Evolutionary conservation across 331 rosid species (phyloP), one percentile per base, ranked within the genome.

Genomic region (Prunus yedoensis): DNA sequence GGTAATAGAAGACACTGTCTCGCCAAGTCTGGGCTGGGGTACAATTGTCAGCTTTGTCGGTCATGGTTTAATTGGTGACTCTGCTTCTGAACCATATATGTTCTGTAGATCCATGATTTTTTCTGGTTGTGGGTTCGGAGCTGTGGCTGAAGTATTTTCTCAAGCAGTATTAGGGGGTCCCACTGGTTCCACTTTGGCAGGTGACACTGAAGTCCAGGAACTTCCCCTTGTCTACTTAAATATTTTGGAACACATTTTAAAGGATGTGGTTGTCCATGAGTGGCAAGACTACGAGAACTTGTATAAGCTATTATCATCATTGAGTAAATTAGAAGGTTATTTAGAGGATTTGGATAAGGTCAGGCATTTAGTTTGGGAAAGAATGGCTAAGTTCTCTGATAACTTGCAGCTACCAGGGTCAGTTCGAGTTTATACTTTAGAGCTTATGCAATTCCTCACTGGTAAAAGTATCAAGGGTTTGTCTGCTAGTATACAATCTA

Each of bases 21-120:
- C 98, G 30, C 98, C 99, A 2, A 89, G 90, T 85, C 98, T 92
- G 84, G 94, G 98, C 68, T 95, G 97, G 99, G 86, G 78, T 74
- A 89, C 96, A 78, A 66, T 87, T 74, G 75, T 78, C 75, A 83
- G 81, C 82, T 92, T 87, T 81, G 87, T 87, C 73, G 77, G 64
- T 10, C 68, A 83, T 11, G 98, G 97, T 63, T 83, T 89, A 80
- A 83, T 76, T 62, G 91, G 91, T 60, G 91, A 83, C 79, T 82
- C 85, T 80, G 78, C 87, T 76, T 68, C 58, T 25, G 94, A 85
- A 84, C 86, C 81, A 68, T 84, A 80, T 75, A 80, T 76, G 74
- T 91, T 95, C 88, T 88, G 98, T 82, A 82, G 78, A 85, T 90
- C 96, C 5, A 88, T 95, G 98, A 82, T 92, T 70, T 92, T 92